Conservation (phyloP, 2,329 filamentous ascomycete species). For the Chrysosporium queenslandicum region DNA sequence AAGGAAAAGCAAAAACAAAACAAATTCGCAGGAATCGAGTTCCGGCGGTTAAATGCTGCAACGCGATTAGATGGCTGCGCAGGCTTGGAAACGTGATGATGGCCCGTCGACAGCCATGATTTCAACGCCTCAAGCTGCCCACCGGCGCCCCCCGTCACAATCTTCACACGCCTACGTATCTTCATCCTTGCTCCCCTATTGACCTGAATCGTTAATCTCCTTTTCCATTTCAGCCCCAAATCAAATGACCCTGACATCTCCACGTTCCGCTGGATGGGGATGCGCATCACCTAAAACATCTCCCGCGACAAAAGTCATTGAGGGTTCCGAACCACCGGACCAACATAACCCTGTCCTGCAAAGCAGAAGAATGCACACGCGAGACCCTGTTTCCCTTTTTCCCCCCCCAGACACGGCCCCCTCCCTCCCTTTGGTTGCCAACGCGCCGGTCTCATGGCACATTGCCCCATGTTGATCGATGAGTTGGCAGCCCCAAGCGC, state of each 20-base stretch:
- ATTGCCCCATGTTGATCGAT: not conserved
- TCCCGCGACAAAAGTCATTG: not conserved
- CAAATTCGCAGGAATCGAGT: too few relatives aligned
- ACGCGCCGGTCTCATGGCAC: not conserved
- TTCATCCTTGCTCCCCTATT: too few relatives aligned
- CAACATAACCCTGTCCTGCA: not conserved
- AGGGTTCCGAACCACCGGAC: not conserved
- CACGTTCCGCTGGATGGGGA: too few relatives aligned
- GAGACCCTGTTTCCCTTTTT: not conserved
- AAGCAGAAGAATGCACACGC: not conserved
- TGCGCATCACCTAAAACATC: too few relatives aligned
- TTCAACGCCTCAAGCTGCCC: not conserved
- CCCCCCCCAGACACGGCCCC: too few relatives aligned
- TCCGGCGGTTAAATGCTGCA: not conserved
- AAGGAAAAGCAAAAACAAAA: not conserved
- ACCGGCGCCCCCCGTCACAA: not conserved
- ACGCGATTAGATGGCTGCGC: not conserved
- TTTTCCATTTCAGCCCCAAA: not conserved
- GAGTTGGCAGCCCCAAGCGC: not conserved
- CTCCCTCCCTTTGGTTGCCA: not conserved
- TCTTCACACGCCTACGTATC: too few relatives aligned
- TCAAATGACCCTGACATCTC: slow-evolving; percentile 4
- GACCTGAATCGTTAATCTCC: too few relatives aligned
- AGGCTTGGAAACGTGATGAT: not conserved
- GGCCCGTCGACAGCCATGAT: not conserved